These are phyloP conservation scores for Trichoderma sp. DNA, from an alignment of 2,329 filamentous ascomycete species.

Conservation along the genomic window DNA sequence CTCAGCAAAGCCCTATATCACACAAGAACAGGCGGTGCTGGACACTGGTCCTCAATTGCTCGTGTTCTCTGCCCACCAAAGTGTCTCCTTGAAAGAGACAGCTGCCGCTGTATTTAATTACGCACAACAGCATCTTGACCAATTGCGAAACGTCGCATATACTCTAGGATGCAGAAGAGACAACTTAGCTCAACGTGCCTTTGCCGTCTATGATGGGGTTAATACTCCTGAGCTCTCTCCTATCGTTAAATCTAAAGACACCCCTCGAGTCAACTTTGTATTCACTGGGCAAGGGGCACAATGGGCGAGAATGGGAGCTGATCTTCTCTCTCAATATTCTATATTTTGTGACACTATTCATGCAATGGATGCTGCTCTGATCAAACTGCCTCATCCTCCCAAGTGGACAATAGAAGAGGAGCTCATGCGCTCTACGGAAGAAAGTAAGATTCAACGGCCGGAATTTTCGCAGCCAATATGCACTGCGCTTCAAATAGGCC, in stretches of 20 bases:
- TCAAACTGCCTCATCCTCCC: neutral
- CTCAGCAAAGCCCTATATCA: neutral
- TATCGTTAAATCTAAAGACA: slow-evolving; percentile 33
- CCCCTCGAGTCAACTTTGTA: slow-evolving; percentile 29
- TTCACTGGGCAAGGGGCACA: slow-evolving; percentile 45
- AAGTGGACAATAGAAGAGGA: slow-evolving; percentile 21
- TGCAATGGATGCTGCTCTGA: neutral
- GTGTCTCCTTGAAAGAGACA: neutral
- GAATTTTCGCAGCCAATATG: slow-evolving; percentile 18
- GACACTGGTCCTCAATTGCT: neutral
- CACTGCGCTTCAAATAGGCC: slow-evolving; percentile 16
- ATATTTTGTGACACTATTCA: neutral
- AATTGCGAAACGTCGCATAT: neutral
- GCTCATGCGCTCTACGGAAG: neutral
- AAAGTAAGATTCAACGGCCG: slow-evolving; percentile 6
- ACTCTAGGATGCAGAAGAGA: neutral
- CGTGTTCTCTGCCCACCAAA: slow-evolving; percentile 3
- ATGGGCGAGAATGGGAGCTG: slow-evolving; percentile 40
- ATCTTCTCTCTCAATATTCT: neutral
- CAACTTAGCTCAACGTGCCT: slow-evolving; percentile 11
- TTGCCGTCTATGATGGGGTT: slow-evolving; percentile 45
- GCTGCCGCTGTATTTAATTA: neutral
- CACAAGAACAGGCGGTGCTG: neutral
- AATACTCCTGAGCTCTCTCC: slow-evolving; percentile 38
- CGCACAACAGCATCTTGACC: neutral